Evolutionary conservation across 2,329 filamentous ascomycete genomes (phyloP).

Genomic region (Clonostachys chloroleuca): DNA sequence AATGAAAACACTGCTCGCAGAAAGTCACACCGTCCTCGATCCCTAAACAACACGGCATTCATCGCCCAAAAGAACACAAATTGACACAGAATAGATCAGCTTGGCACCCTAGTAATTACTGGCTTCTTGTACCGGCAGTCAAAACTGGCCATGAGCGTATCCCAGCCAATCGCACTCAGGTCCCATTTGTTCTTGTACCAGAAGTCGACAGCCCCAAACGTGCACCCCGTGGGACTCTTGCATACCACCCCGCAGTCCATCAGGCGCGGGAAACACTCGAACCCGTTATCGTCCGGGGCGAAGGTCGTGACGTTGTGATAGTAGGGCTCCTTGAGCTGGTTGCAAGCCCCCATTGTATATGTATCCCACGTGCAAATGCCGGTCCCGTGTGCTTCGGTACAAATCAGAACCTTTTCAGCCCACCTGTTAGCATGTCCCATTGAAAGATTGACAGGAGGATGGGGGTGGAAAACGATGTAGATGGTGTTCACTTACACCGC

Average conservation of each 20-base stretch:
- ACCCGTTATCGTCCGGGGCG: conserved; percentile 42
- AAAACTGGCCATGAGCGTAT: conserved; percentile 28
- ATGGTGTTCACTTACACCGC: conserved; percentile 35
- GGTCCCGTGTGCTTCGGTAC: conserved; percentile 44
- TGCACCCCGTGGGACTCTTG: conserved; percentile 47
- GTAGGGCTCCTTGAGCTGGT: conserved; percentile 36
- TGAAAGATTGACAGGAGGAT: no score
- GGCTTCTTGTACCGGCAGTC: conserved; percentile 16
- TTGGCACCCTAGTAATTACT: neutral
- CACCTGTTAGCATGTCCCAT: neutral
- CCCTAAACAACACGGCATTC: no score
- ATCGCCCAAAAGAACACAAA: neutral
- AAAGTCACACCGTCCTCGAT: neutral
- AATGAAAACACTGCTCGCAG: no score
- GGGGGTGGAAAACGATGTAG: neutral
- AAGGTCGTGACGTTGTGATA: conserved; percentile 40
- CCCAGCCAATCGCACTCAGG: conserved; percentile 38
- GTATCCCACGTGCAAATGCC: conserved; percentile 37
- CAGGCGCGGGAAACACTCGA: conserved; percentile 41
- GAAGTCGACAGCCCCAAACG: conserved; percentile 41
- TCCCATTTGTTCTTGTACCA: conserved; percentile 40
- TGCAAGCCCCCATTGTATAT: conserved; percentile 37
- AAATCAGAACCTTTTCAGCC: conserved; percentile 37
- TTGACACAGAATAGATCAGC: neutral
- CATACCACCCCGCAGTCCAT: conserved; percentile 36